Evolutionary conservation across 306 rosid genomes (phyloP), one percentile per base, ranked within the genome.

Genomic region (Urtica urens): DNA sequence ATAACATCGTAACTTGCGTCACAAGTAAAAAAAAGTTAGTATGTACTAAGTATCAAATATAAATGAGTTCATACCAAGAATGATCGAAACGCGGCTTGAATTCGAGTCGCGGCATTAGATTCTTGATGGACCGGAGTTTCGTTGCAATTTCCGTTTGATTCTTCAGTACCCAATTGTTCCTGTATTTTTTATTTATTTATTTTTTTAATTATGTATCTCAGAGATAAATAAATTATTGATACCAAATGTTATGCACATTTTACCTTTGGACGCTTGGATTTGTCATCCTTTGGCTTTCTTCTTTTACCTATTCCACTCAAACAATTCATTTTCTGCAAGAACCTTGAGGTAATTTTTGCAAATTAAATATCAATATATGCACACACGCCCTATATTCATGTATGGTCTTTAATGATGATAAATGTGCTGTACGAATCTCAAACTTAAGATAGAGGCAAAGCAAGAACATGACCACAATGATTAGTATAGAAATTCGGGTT

Each of bases 21-120:
- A n/a, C n/a, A n/a, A n/a, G n/a, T n/a, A n/a, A n/a, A n/a, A n/a
- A n/a, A n/a, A n/a, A n/a, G n/a, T n/a, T n/a, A n/a, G n/a, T n/a
- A n/a, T n/a, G n/a, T n/a, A n/a, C n/a, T n/a, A n/a, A 28, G 6
- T 28, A 28, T 28, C 4, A 28, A 38, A 38, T 13, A 14, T 38
- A 4, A 13, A 38, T 1, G n/a, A 9, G n/a, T 38, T 20, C 27
- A 23, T 47, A 55, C 76, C 59, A 53, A 41, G 52, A 72, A 74
- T 51, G 79, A 62, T 19, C 74, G 83, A 68, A 86, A 81, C 49
- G 83, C 86, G 49, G 80, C 63, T 62, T 86, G 86, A 77, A 76
- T 79, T 58, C 72, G 72, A 47, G 81, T 67, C 29, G 83, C 93
- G 43, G 93, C 93, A 51, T 19, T 46, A 10, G 60, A 10, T 23